A percentile compares a stretch with the other conserved stretches of the same genome.
Evolutionary conservation across 1,284 basidiomycete species (phyloP).

Genomic region (Tremellales sp.): DNA sequence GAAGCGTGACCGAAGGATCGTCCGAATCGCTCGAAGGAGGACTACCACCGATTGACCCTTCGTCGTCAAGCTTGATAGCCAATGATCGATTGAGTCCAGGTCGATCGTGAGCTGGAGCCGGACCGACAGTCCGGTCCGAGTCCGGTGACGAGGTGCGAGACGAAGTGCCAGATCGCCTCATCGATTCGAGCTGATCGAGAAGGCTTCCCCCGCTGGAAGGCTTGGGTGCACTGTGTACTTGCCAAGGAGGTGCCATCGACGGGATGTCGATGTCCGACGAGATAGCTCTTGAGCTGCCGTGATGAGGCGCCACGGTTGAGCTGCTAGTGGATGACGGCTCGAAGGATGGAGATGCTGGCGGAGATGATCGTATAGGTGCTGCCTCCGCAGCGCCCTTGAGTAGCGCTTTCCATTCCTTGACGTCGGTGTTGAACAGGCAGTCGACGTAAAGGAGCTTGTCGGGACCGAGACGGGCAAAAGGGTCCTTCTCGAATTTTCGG

Average conservation of each 20-base stretch:
- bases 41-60: constrained; percentile 21
- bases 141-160: background rate
- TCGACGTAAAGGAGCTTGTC: constrained; percentile 15
- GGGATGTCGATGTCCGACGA: no score
- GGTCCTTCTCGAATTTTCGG: constrained; percentile 11
- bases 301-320: no score
- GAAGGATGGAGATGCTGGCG: no score
- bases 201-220: no score
- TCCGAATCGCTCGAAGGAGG: constrained; percentile 36
- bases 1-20: constrained; percentile 24
- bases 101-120: constrained; percentile 5
- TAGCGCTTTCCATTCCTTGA: background rate
- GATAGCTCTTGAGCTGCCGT: no score
- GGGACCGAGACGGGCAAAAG: constrained; percentile 17
- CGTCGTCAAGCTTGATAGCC: constrained; percentile 1
- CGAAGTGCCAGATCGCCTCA: background rate
- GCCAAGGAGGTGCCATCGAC: no score
- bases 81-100: background rate
- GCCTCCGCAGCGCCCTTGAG: no score
- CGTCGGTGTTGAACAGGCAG: background rate
- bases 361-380: no score
- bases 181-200: background rate
- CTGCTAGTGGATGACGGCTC: no score
- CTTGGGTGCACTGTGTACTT: no score
- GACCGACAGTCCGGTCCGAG: background rate